phyloP scores from a whole-genome alignment of 306 rosid genomes.

The Corylus heterophylla region DNA sequence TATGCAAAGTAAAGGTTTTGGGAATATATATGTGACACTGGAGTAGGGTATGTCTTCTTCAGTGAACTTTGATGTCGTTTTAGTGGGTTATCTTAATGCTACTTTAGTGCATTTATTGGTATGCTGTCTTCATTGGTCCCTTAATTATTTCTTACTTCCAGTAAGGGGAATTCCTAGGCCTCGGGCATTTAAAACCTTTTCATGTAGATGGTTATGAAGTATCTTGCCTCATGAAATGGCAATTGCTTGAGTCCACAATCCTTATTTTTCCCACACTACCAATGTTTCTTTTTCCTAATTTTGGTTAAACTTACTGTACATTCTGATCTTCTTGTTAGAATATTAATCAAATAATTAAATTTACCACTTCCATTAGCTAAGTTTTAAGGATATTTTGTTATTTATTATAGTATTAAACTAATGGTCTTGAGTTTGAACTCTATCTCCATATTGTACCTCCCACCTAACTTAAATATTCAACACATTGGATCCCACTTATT shows the following conservation, averaged over 20 bases:
- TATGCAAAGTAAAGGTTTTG: neutral
- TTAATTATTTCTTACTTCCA: neutral
- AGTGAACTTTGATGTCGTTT: neutral
- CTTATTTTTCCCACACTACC: neutral
- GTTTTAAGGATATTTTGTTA: too few species aligned
- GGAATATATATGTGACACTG: neutral
- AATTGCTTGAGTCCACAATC: neutral
- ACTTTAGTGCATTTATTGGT: neutral
- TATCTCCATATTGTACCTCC: too few species aligned
- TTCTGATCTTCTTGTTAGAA: neutral
- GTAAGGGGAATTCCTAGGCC: neutral
- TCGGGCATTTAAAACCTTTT: neutral
- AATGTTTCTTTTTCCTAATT: neutral
- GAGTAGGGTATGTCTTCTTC: neutral
- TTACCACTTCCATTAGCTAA: too few species aligned
- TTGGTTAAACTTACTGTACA: neutral
- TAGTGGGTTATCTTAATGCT: neutral
- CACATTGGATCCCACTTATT: too few species aligned
- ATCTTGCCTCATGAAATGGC: neutral
- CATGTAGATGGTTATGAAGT: slow-evolving; percentile 1
- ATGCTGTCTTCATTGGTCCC: neutral
- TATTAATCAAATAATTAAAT: too few species aligned
- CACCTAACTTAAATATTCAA: too few species aligned
- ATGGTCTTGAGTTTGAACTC: too few species aligned
- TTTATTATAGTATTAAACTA: too few species aligned